Base-by-base conservation (phyloP, 805 yeast species). In the Ogataea nitratoaversa region DNA sequence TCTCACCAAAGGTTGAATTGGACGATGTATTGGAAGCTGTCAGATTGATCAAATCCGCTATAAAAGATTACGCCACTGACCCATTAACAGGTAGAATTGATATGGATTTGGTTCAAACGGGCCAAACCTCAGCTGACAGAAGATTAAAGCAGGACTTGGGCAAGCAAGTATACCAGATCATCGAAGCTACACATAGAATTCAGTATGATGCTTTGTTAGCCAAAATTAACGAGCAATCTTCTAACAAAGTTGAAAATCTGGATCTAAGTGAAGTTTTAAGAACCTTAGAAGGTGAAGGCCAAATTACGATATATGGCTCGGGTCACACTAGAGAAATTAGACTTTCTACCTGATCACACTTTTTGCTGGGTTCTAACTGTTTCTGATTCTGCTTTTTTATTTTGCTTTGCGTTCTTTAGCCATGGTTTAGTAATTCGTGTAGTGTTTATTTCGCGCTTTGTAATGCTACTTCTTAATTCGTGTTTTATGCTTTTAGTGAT, bases 11-110 rank as follows among this genome's bases (percentile, higher is more conserved):
- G 0, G 99, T 93, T 5, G 83, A 81, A 40, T 69, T 84, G 19
- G 72, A 71, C 22, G 99, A 93, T 62, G 99, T 93, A 5, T 72
- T 74, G 44, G 99, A 93, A 60, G 95, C 98, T 0, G 97, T 90
- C 3, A 76, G 99, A 50, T 71, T 93, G 50, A 93, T 91, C 59
- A 81, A 84, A 53, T 78, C 95, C 3, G 99, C 99, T 12, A 86
- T 93, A 49, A 93, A 93, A 61, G 98, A 93, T 49, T 93, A 93
- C 60, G 99, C 99, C 13, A 93, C 96, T 3, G 99, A 93, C 66
- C 99, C 99, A 19, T 70, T 82, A 27, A 91, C 99, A 0, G 99
- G 99, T 23, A 78, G 93, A 54, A 93, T 93, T 50, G 99, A 93
- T 60, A 89, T 93, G 96, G 96, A 89, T 60, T 71, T 93, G 59